Conservation (phyloP, 306 rosid genomes). For the Oemleria cerasiformis region DNA sequence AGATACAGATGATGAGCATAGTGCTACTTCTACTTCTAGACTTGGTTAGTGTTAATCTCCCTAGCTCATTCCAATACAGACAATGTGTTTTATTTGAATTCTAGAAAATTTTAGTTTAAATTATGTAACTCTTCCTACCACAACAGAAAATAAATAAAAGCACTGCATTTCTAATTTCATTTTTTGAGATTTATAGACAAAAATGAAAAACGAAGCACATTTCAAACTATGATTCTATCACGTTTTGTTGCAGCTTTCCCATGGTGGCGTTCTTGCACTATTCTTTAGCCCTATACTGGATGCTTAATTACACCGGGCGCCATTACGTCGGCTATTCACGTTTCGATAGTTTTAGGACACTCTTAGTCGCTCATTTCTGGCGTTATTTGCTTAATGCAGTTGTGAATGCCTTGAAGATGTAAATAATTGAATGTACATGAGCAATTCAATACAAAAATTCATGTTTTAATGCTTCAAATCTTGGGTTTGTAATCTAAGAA, state of each 20-base stretch:
- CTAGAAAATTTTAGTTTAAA: neutral
- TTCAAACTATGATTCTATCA: neutral
- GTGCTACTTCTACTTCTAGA: constrained; percentile 35
- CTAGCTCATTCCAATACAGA: neutral
- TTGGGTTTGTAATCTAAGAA: neutral
- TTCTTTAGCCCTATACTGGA: constrained; percentile 36
- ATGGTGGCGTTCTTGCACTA: constrained; percentile 42
- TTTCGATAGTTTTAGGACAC: neutral
- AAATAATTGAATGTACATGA: neutral
- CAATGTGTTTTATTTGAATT: neutral
- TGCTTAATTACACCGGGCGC: constrained; percentile 12
- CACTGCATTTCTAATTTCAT: neutral
- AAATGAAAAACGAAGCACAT: too few relatives aligned
- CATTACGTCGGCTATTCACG: constrained; percentile 3
- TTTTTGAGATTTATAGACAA: too few relatives aligned
- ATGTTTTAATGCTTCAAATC: neutral
- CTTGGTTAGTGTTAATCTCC: constrained; percentile 30
- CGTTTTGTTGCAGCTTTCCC: constrained; percentile 33
- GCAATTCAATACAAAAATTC: neutral
- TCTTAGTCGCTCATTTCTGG: neutral
- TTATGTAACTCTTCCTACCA: neutral
- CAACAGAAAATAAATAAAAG: neutral
- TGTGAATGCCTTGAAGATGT: neutral
- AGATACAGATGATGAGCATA: neutral
- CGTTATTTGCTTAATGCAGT: neutral